These are phyloP conservation scores for Chenopodium quinoa DNA, from an alignment of 148 eudicot species.

Conservation along the genomic window DNA sequence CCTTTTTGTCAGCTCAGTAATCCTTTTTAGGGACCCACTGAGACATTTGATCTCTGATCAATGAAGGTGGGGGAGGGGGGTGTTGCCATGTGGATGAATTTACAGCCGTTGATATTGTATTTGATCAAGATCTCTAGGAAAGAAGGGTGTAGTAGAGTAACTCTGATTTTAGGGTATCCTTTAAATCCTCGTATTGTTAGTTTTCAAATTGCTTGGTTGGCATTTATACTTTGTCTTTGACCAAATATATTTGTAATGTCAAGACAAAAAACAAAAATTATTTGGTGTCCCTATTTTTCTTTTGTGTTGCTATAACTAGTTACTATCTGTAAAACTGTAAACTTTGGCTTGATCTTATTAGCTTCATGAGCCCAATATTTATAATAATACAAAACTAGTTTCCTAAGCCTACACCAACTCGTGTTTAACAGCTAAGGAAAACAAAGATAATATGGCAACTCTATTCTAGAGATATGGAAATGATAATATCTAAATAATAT, in stretches of 20 bases:
- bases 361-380: no score
- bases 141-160: neutral
- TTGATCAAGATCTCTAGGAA: neutral
- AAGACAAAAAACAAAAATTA: neutral
- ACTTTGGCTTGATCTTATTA: no score
- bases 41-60: neutral
- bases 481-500: no score
- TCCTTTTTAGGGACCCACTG: neutral
- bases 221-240: slow-evolving; percentile 8
- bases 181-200: slow-evolving; percentile 23
- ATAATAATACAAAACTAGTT: no score
- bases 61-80: slow-evolving; percentile 12
- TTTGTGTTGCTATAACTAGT: slow-evolving; percentile 10
- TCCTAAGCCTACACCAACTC: no score
- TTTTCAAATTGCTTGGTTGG: slow-evolving; percentile 5
- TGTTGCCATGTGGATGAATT: slow-evolving; percentile 1
- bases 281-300: neutral
- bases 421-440: no score
- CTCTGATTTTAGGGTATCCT: neutral
- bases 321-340: neutral
- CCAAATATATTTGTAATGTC: neutral
- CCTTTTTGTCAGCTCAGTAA: slow-evolving; percentile 3
- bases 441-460: no score
- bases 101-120: neutral
- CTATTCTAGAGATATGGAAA: no score